Base-by-base conservation (phyloP, 371 early-diverging fungal genomes). In the Fennellomyces sp. region DNA sequence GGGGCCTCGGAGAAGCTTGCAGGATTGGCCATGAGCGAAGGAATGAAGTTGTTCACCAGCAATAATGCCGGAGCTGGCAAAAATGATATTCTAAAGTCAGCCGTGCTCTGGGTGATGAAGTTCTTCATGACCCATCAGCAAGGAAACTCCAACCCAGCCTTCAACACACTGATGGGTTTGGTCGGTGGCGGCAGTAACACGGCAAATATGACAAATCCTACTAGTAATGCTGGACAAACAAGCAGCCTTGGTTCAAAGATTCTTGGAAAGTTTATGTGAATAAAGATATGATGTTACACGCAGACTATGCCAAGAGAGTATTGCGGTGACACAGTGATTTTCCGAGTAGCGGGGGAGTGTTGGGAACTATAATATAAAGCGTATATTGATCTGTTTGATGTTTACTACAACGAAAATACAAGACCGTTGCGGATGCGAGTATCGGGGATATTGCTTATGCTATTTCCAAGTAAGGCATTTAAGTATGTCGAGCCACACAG, bases 1-100 rank as follows among this genome's bases (percentile, higher is more conserved):
- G 63, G 60, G 8, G 52, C 64, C 10, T 63, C 69, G n/a, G 67
- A 60, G 26, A 56, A 75, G 31, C 51, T 80, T 25, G 58, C 75
- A 21, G 81, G 78, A 45, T 60, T 80, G 56, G 81, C 81, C 38
- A 80, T 80, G 81, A 70, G 78, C 53, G 81, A 80, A 67, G 81
- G 70, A 30, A 75, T 67, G 68, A 80, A 80, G 28, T 62, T 80
- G 7, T 72, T 77, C 55, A 73, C 70, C 10, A 57, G 31, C 17
- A 65, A 15, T 66, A 68, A 57, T 66, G 51, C 42, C n/a, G 53
- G 47, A 35, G 52, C 68, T 17, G 66, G 30, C 12, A 39, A 66
- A 47, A 39, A 33, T 23, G 58, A 57, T 41, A 66, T 61, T 57
- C 27, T 61, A 17, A 48, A 58, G 27, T 33, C 17, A 8, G 66